Evolutionary conservation across 345 rosid species (phyloP), one percentile per base, ranked within the genome.

Genomic region (Atalantia buxifolia): DNA sequence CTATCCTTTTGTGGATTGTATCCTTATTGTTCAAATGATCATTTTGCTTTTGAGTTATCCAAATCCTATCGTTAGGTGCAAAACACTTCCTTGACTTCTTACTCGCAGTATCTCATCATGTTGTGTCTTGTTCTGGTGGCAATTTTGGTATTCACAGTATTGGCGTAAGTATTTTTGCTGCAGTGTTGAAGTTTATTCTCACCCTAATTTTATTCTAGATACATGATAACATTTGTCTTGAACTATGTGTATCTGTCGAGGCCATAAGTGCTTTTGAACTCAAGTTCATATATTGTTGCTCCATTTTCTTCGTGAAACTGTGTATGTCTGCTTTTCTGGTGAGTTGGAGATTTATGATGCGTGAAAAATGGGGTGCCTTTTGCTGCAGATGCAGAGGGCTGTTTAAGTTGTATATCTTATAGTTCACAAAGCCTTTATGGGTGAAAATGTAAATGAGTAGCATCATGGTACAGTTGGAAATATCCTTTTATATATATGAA

Each of bases 1-100:
- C 92, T n/a, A 84, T 87, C 16, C 84, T 95, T 72, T 85, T 95
- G 81, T 95, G 99, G 98, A 85, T 93, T 85, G 99, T 95, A 95
- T 95, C 98, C 98, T 90, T 86, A 2, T 14, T n/a, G 36, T 3
- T 6, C 6, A 59, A 82, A 33, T 12, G n/a, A 67, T 66, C 31
- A 5, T 60, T n/a, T n/a, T 63, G 40, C 71, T 14, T 77, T 72
- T 33, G 27, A 3, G 63, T 76, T 74, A 42, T 72, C 50, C 10
- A 19, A n/a, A 14, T 31, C 40, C 60, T 36, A 13, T 50, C 24
- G 25, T 3, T 30, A 8, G 66, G 28, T 31, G 63, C 50, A 31
- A 72, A 69, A 42, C 70, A 74, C 76, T 53, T 75, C 87, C 95
- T 92, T 91, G 88, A 95, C 88, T 53, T 75, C 72, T 82, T 42